These are phyloP conservation scores for Prunus kanzakura DNA, from an alignment of 306 rosid genomes.

Conservation along the genomic window DNA sequence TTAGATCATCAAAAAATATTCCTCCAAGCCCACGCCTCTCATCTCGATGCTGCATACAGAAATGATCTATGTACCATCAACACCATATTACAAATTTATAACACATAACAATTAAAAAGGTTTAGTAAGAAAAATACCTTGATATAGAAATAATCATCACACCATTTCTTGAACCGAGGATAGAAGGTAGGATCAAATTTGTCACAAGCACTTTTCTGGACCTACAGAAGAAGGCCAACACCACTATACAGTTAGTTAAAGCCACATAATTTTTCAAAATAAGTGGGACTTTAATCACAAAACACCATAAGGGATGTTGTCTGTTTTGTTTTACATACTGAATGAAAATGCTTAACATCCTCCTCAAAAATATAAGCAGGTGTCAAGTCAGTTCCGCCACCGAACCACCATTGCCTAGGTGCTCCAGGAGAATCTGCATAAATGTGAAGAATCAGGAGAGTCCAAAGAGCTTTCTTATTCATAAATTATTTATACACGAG, in stretches of 20 bases:
- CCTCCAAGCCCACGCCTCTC: conserved; percentile 99
- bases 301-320: background rate
- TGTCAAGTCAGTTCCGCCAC: conserved; percentile 97
- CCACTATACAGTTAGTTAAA: background rate
- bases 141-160: conserved; percentile 94
- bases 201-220: conserved; percentile 82
- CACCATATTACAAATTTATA: background rate
- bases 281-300: background rate
- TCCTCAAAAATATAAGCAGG: conserved; percentile 95
- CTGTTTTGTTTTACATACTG: conserved; percentile 41
- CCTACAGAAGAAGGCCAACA: conserved; percentile 38
- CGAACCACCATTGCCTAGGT: conserved; percentile 99
- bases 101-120: background rate
- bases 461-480: background rate
- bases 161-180: conserved; percentile 97
- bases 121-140: conserved; percentile 52
- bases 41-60: conserved; percentile 72
- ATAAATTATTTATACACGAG: background rate
- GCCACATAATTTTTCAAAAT: background rate
- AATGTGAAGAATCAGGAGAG: conserved; percentile 18
- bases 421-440: conserved; percentile 86
- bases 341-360: conserved; percentile 93
- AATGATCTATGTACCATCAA: background rate
- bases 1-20: conserved; percentile 91
- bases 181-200: conserved; percentile 93